Base-by-base conservation (phyloP, 73 alveolate genomes). In the Uronychia binucleata region DNA sequence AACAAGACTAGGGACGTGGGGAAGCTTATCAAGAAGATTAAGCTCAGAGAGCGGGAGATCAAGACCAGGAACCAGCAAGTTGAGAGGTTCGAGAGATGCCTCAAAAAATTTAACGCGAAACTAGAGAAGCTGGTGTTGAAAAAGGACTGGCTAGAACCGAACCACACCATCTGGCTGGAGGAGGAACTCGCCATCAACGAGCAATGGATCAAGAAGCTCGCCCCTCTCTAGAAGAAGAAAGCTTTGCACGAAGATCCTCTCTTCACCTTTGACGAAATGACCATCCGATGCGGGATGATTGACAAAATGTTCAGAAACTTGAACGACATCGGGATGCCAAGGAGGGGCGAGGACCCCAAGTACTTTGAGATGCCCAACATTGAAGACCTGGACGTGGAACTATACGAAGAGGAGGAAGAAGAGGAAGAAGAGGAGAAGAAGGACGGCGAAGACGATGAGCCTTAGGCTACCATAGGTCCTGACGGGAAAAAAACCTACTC, bases 31-130 rank as follows among this genome's bases (percentile, higher is more conserved):
- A 26, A 58, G 13, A 77, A 77, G 32, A 60, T 82, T 14, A 74
- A 5, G 30, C 29, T 19, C 35, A 82, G 89, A 74, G 34, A 82
- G 30, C 33, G 1, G 31, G 89, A 82, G 34, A 59, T 31, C 58
- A 26, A 30, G 33, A 82, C 5, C 67, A 46, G 67, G 19, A 5
- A 46, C 5, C 5, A 46, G 19, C 5, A 46, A 11, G 67, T 46
- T 11, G 67, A 46, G n/a, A 46, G 67, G 19, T 46, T 11, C 67
- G n/a, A 11, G 19, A 46, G 67, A 46, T 5, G n/a, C 67, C 19
- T 46, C n/a, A 46, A 46, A 19, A 46, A 46, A 19, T 46, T 11
- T 19, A 46, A 46, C 67, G n/a, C n/a, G 19, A 46, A 46, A 19
- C 19, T 46, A 11, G 67, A 46, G 19, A 46, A 46, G 67, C 67